These are phyloP conservation scores for Neopestalotiopsis clavispora DNA, from an alignment of 2,329 filamentous ascomycete genomes.

Conservation along the genomic window DNA sequence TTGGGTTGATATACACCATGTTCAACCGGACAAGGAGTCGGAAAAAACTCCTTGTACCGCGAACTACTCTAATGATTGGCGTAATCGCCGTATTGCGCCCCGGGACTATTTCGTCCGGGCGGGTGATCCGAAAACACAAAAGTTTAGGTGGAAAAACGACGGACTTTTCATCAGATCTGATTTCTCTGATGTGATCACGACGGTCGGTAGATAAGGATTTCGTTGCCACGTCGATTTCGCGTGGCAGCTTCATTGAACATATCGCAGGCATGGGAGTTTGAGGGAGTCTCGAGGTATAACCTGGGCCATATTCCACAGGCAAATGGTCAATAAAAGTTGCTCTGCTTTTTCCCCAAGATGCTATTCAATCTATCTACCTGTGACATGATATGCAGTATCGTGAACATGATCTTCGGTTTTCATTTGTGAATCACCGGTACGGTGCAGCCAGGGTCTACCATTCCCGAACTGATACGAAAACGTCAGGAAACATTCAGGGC, in stretches of 20 bases:
- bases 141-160: conserved; percentile 7
- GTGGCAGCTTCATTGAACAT: conserved; percentile 2
- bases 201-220: conserved; percentile 4
- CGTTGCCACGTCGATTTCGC: neutral
- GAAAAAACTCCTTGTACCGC: neutral
- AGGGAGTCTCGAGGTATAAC: conserved; percentile 12
- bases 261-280: conserved; percentile 16
- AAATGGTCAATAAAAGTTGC: conserved; percentile 19
- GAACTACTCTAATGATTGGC: neutral
- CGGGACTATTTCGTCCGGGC: neutral
- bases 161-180: neutral
- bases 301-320: conserved; percentile 14
- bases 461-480: too few relatives aligned
- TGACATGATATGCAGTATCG: neutral
- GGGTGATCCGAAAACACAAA: conserved; percentile 1
- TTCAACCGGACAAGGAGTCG: neutral
- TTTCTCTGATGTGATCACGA: conserved; percentile 8
- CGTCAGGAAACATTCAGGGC: too few relatives aligned
- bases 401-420: neutral
- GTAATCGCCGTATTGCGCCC: neutral
- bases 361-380: neutral
- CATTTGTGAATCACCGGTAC: too few relatives aligned
- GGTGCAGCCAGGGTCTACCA: too few relatives aligned
- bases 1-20: conserved; percentile 6
- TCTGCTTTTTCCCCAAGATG: conserved; percentile 8